Evolutionary conservation across 176 grass and related monocot species (phyloP).

Genomic region (Puccinellia tenuiflora): DNA sequence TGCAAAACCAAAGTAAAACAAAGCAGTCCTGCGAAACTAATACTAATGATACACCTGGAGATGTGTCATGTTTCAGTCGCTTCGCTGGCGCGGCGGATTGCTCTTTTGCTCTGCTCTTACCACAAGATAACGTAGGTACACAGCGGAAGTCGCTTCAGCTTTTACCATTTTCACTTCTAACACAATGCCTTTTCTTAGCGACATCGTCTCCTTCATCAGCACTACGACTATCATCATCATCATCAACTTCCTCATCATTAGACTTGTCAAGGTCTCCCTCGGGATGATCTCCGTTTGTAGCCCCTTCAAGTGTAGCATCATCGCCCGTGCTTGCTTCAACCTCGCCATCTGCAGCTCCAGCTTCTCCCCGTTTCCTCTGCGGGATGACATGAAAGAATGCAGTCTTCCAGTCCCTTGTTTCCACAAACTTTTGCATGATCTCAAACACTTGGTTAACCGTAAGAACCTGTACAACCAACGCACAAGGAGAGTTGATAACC

Average conservation of each 20-base stretch:
- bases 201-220: slow-evolving; percentile 16
- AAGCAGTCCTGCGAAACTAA: background rate
- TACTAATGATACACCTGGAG: background rate
- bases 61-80: slow-evolving; percentile 1
- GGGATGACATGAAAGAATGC: slow-evolving; percentile 92
- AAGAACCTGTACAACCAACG: slow-evolving; percentile 54
- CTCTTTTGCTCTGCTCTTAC: slow-evolving; percentile 10
- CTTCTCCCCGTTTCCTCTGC: slow-evolving; percentile 61
- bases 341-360: slow-evolving; percentile 25
- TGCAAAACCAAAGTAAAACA: background rate
- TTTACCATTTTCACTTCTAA: slow-evolving; percentile 32
- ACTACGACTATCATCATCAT: slow-evolving; percentile 8
- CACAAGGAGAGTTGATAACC: background rate
- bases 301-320: background rate
- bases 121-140: background rate
- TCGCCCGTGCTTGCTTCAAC: slow-evolving; percentile 24
- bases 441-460: slow-evolving; percentile 97
- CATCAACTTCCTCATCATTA: slow-evolving; percentile 18
- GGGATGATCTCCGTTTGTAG: background rate
- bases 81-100: slow-evolving; percentile 5
- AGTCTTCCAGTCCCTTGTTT: slow-evolving; percentile 89
- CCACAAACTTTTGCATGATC: slow-evolving; percentile 89
- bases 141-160: background rate
- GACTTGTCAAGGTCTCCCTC: background rate
- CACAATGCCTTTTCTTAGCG: slow-evolving; percentile 50